Base-by-base conservation (phyloP, 2,329 filamentous ascomycete species). In the Hypomyces perniciosus region DNA sequence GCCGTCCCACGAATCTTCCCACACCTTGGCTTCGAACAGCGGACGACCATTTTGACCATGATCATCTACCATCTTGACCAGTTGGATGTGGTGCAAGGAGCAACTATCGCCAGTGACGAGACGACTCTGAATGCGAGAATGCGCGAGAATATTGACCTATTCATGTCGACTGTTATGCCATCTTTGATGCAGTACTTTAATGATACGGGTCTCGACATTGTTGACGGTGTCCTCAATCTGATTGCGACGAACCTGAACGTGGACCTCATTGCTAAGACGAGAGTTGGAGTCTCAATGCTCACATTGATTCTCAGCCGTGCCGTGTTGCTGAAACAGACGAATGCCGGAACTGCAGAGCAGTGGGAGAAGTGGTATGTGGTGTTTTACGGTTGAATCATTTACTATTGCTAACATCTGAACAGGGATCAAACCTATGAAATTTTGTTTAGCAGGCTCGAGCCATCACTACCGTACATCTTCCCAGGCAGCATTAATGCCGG, bases 281-380 rank as follows among this genome's bases (percentile, higher is more conserved):
- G 90, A 64, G 87, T 96, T 57, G 93, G 93, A 39, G 80, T 95
- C 43, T 88, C 86, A 29, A 86, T 97, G 70, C 76, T 99, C 61
- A 97, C 92, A 1, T 92, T 96, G 78, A 85, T 99, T 56, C 81
- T 97, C 54, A 96, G 90, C 62, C 88, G 93, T 55, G 92, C 93
- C 33, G 92, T 96, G 69, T 84, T 97, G 33, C 81, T 96, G 59
- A 96, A 95, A 71, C 88, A 96, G 66, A 84, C 83, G 47, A 83
- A 84, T 12, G 78, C 79, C 46, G 81, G 84, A 20, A 81, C 80
- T 47, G 82, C 91, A 53, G 78, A 84, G 54, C 81, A 89, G 56
- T 90, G 88, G 82, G 80, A 85, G 54, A 84, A 92, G 63, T 97
- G 92, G 88, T 84, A 69, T 61, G 77, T 69, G 6, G n/a, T 5